These are phyloP conservation scores for Talaromyces marneffei DNA, from an alignment of 2,329 filamentous ascomycete species.

Conservation along the genomic window DNA sequence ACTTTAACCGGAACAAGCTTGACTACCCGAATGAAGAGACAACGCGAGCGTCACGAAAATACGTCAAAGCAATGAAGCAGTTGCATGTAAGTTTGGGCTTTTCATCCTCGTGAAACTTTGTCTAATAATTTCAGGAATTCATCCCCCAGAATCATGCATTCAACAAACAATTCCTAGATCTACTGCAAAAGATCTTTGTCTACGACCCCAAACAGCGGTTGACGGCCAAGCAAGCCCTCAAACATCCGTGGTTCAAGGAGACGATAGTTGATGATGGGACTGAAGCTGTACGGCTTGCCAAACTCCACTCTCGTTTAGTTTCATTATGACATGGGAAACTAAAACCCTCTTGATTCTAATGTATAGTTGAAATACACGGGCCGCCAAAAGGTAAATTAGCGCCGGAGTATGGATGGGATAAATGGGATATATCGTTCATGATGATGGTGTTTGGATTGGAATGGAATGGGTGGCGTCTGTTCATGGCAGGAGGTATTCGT, in stretches of 20 bases:
- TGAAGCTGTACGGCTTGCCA: conserved; percentile 53
- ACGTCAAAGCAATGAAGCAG: conserved; percentile 63
- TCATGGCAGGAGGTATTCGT: neutral
- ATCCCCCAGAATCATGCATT: conserved; percentile 56
- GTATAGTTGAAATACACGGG: conserved; percentile 12
- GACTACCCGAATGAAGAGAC: conserved; percentile 61
- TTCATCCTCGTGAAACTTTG: neutral
- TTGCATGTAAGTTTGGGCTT: conserved; percentile 45
- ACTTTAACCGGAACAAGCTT: conserved; percentile 52
- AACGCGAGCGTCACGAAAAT: conserved; percentile 58
- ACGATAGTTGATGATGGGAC: conserved; percentile 60
- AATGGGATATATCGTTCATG: neutral
- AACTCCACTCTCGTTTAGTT: conserved; percentile 9
- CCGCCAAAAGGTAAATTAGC: conserved; percentile 10
- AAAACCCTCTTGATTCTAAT: conserved; percentile 5
- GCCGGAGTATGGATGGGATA: neutral
- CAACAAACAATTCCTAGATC: conserved; percentile 58
- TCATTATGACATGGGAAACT: conserved; percentile 3
- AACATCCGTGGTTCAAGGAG: conserved; percentile 63
- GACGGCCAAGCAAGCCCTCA: conserved; percentile 58
- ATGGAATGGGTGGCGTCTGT: neutral
- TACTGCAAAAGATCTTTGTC: conserved; percentile 58
- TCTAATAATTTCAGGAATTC: conserved; percentile 46
- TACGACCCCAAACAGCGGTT: conserved; percentile 62
- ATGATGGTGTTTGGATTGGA: neutral